Evolutionary conservation across 805 yeast genomes (phyloP), one percentile per base, ranked within the genome.

Genomic region (Yamadazyma philogaea): DNA sequence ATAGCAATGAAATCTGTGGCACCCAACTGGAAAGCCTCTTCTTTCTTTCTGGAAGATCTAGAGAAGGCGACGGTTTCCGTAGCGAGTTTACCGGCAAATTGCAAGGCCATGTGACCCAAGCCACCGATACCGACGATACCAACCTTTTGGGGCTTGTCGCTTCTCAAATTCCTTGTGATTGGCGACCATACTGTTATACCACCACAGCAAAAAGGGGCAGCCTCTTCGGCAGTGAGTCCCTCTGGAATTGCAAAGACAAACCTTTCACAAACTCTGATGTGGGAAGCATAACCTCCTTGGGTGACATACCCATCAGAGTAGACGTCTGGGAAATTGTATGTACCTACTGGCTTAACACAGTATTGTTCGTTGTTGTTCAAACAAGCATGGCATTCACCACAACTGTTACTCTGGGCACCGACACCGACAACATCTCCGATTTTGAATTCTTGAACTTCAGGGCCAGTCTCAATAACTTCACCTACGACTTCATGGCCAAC

Each of bases 361-460:
- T 77, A 78, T 34, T 62, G 64, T 45, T 70, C 71, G 47, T 62
- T 58, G 38, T 57, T 56, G 22, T 43, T 24, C n/a, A 50, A 31
- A 53, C 79, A 87, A 55, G 79, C 70, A 37, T 68, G 55, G 65
- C 95, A 87, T 12, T 75, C 64, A 42, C 71, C 61, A 66, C 95
- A 86, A 30, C 84, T 68, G 44, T 64, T 67, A 19, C 74, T 68
- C 55, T 78, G 81, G 19, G 93, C 91, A 52, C 95, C 95, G 38
- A 84, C 74, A 42, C 91, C 95, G 20, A 84, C 93, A 50, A 87
- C 71, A 50, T 87, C 82, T 42, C 95, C 95, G 15, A 82, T 59
- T 57, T 71, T 77, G 66, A 63, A 72, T 3, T 40, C 7, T 17
- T 21, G 26, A 50, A 84, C 79, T 27, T 74, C 65, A n/a, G 69